Conservation (phyloP, 2,329 filamentous ascomycete species). For the Gaeumannomyces sp. region DNA sequence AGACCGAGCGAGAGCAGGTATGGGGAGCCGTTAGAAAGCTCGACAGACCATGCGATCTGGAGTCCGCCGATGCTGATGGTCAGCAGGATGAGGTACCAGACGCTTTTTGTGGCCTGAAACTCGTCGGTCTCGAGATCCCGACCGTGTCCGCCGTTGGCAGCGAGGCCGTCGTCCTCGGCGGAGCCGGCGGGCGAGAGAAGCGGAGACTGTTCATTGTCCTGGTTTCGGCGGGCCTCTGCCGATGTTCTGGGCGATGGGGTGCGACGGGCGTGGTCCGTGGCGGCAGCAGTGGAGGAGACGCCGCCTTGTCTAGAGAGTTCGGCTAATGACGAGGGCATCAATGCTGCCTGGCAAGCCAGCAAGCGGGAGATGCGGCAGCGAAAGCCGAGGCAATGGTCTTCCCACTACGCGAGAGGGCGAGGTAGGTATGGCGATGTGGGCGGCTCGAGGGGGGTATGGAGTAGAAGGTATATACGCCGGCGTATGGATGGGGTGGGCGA, state of each 20-base stretch:
- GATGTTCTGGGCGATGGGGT: constrained; percentile 13
- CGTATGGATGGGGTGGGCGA: neutral
- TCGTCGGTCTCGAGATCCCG: constrained; percentile 36
- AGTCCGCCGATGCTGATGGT: constrained; percentile 83
- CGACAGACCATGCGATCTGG: constrained; percentile 93
- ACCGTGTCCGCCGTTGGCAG: constrained; percentile 19
- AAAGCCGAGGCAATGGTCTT: neutral
- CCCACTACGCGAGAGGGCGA: neutral
- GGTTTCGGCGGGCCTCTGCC: constrained; percentile 18
- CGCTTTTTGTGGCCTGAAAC: constrained; percentile 65
- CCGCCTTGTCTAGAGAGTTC: constrained; percentile 19
- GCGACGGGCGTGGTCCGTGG: constrained; percentile 11
- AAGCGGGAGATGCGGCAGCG: constrained; percentile 17
- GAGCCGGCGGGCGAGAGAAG: constrained; percentile 35
- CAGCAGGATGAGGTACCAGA: constrained; percentile 79
- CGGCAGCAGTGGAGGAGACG: constrained; percentile 23
- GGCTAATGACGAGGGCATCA: constrained; percentile 34
- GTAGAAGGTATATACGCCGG: neutral
- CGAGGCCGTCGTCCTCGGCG: constrained; percentile 29
- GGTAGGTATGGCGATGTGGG: neutral
- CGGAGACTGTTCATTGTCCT: constrained; percentile 41
- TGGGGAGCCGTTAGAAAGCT: constrained; percentile 86
- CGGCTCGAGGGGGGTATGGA: neutral
- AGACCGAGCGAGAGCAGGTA: constrained; percentile 74
- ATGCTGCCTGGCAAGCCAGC: neutral